These are phyloP conservation scores for Geotrichum carabidarum DNA, from an alignment of 1,139 yeast genomes.

Conservation along the genomic window DNA sequence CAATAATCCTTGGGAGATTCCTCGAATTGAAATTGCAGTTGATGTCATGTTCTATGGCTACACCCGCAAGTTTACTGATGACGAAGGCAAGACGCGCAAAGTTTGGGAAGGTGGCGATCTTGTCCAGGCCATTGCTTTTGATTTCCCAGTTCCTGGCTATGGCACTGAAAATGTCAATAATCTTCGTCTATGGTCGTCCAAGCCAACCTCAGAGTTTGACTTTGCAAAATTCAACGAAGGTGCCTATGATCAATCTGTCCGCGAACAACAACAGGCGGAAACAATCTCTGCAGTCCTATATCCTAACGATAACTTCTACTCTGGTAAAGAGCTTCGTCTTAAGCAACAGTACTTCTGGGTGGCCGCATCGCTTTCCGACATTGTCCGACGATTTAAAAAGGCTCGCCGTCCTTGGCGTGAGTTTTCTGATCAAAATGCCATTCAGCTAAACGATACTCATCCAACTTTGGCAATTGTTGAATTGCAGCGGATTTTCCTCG, in stretches of 20 bases:
- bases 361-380: conserved; percentile 86
- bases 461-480: conserved; percentile 94
- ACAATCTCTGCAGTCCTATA: conserved; percentile 89
- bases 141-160: conserved; percentile 90
- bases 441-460: conserved; percentile 94
- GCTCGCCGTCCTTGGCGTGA: conserved; percentile 72
- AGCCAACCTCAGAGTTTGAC: conserved; percentile 88
- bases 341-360: conserved; percentile 98
- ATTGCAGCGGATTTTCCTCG: conserved; percentile 79
- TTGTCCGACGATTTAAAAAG: conserved; percentile 84
- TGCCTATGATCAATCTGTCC: conserved; percentile 80
- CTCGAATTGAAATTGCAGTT: conserved; percentile 77
- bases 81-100: conserved; percentile 48
- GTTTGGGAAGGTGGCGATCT: conserved; percentile 87
- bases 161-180: conserved; percentile 81
- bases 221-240: conserved; percentile 88
- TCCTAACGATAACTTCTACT: conserved; percentile 87
- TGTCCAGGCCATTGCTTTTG: conserved; percentile 86
- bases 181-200: conserved; percentile 83
- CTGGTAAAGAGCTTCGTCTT: conserved; percentile 85
- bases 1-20: conserved; percentile 90
- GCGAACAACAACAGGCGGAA: conserved; percentile 81
- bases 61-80: conserved; percentile 58
- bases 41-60: conserved; percentile 89
- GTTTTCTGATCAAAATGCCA: conserved; percentile 81